Base-by-base conservation (phyloP, 2,329 filamentous ascomycete species). In the Penicillium psychrosexuale region DNA sequence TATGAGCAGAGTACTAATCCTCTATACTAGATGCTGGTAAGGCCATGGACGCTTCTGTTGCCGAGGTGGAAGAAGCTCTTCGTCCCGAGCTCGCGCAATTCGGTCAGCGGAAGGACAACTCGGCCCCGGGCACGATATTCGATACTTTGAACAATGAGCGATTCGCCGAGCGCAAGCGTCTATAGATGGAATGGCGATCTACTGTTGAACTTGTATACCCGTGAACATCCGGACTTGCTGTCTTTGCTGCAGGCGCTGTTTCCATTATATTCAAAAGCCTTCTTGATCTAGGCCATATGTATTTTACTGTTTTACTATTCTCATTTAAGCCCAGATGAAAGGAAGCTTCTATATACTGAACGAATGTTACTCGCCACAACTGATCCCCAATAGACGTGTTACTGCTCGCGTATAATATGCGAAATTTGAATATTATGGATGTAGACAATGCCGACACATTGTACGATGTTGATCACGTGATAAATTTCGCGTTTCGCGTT, bases 81-180 rank as follows among this genome's bases (percentile, higher is more conserved):
- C 70, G 73, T 33, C 63, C 69, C 33, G 69, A 77, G 50, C 64
- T 78, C 44, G 66, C 69, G 12, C 69, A 71, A 28, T 78, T 78
- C 56, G 76, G 76, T 46, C 69, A 72, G 51, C 72, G 69, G 47
- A 60, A 70, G 42, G 68, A 70, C 46, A 66, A 61, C 42, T 64
- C 64, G 6, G 52, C 59, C 17, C 55, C 63, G 17, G 63, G 64
- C 24, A 67, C 70, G 5, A 61, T 77, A 42, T 61, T 66, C 46
- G 68, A 72, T 42, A 56, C 70, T 46, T 54, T 78, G 55, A 67
- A 72, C 31, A 73, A 66, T 52, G 72, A 75, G 50, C 67, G 69
- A 34, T 70, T 73, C 47, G 62, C 66, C 27, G 63, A 74, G 43
- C 68, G 66, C 43, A 73, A 69, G 52, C 66, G 68, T 17, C 70